Evolutionary conservation across 805 yeast species (phyloP).

Genomic region (Komagataella populi): DNA sequence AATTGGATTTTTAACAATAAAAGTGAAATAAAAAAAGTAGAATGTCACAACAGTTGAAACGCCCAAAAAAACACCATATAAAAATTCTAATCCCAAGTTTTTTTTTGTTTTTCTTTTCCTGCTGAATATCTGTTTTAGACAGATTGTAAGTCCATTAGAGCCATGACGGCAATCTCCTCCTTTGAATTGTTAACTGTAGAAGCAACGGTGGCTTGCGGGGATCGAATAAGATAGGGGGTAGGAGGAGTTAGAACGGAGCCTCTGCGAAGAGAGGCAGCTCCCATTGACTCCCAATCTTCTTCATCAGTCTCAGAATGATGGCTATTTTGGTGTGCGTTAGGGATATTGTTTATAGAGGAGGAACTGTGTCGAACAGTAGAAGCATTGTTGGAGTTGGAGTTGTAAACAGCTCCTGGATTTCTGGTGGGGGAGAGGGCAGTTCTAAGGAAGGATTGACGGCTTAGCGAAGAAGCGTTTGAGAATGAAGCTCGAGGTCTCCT

Average conservation of each 20-base stretch:
- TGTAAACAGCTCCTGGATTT: conserved; percentile 13
- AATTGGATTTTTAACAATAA: background rate
- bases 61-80: background rate
- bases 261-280: conserved; percentile 47
- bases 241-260: conserved; percentile 11
- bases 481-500: conserved; percentile 21
- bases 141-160: conserved; percentile 20
- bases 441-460: conserved; percentile 26
- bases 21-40: background rate
- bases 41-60: background rate
- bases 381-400: conserved; percentile 13
- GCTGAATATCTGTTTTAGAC: conserved; percentile 4
- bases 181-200: background rate
- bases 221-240: conserved; percentile 5
- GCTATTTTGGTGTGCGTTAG: background rate
- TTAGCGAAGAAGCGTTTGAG: conserved; percentile 17
- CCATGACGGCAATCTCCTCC: conserved; percentile 22
- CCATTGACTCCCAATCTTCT: conserved; percentile 92
- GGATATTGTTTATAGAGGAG: background rate
- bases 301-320: conserved; percentile 74
- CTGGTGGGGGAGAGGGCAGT: conserved; percentile 15
- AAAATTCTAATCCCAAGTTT: background rate
- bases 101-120: background rate
- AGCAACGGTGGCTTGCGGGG: background rate
- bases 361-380: background rate